Evolutionary conservation across 2,329 filamentous ascomycete species (phyloP).

Genomic region (Calonectria multiphialidica): DNA sequence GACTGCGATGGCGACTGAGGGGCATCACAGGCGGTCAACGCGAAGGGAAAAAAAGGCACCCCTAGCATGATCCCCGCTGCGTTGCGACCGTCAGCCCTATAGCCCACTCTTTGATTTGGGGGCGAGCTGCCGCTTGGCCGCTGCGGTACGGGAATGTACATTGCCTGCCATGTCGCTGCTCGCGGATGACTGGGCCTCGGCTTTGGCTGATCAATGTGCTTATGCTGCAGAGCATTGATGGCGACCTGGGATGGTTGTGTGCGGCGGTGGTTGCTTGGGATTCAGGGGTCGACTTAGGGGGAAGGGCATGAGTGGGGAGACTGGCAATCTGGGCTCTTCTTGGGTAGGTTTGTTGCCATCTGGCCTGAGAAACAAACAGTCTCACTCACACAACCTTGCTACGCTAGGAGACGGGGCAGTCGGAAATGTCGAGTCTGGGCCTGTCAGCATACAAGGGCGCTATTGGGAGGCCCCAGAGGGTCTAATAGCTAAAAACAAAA

Average conservation of each 20-base stretch:
- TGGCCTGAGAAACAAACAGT: slow-evolving; percentile 20
- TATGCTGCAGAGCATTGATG: slow-evolving; percentile 11
- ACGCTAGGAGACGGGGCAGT: slow-evolving; percentile 6
- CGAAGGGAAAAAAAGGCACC: slow-evolving; percentile 10
- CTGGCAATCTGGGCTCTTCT: background rate
- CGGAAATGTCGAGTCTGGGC: slow-evolving; percentile 8
- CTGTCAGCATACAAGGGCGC: slow-evolving; percentile 12
- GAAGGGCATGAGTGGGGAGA: background rate
- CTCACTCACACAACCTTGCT: background rate
- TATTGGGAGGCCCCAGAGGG: slow-evolving; percentile 4
- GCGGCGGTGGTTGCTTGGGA: background rate
- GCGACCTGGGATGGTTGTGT: background rate
- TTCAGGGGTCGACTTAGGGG: slow-evolving; percentile 7
- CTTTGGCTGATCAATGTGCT: slow-evolving; percentile 14
- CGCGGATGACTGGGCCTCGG: background rate
- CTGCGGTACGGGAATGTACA: background rate
- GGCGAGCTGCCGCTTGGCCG: slow-evolving; percentile 9
- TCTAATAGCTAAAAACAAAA: slow-evolving; percentile 1
- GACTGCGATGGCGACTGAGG: slow-evolving; percentile 18
- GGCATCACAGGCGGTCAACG: slow-evolving; percentile 33
- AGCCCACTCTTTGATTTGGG: slow-evolving; percentile 13
- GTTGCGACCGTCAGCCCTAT: slow-evolving; percentile 38
- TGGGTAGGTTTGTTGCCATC: slow-evolving; percentile 11
- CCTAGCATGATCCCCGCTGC: slow-evolving; percentile 22
- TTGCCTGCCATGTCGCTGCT: background rate